phyloP scores from a whole-genome alignment of 2,329 filamentous ascomycete species.

The Chrysosporium keratinophilum region DNA sequence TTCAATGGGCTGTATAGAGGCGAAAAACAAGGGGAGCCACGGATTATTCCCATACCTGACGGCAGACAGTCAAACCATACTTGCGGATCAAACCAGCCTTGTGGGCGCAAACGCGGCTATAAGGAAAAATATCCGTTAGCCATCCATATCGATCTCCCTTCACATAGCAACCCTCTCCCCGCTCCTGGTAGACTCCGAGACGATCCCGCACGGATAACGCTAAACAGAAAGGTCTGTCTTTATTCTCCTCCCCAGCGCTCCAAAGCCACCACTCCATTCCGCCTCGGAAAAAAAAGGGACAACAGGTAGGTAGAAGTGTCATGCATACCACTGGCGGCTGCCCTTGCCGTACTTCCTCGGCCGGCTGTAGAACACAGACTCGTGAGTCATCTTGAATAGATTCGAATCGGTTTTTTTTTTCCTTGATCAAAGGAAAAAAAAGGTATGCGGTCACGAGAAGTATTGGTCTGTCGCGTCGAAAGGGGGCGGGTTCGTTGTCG shows the following conservation, averaged over 20 bases:
- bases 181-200: conserved; percentile 14
- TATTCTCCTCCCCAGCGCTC: background rate
- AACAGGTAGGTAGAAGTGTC: conserved; percentile 21
- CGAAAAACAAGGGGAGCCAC: background rate
- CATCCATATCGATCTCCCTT: background rate
- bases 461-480: conserved; percentile 4
- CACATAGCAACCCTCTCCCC: conserved; percentile 13
- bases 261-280: conserved; percentile 11
- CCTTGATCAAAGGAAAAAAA: background rate
- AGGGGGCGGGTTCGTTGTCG: background rate
- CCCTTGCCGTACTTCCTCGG: conserved; percentile 97
- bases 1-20: no score
- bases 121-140: conserved; percentile 15
- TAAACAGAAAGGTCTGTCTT: no score
- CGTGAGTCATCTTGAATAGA: conserved; percentile 61
- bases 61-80: conserved; percentile 84
- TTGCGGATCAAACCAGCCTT: conserved; percentile 98
- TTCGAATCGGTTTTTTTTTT: background rate
- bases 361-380: conserved; percentile 98
- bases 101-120: conserved; percentile 80
- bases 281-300: conserved; percentile 11
- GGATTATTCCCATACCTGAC: conserved; percentile 28
- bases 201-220: background rate
- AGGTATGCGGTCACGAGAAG: background rate
- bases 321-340: conserved; percentile 74